These are phyloP conservation scores for Hortaea sp. DNA, from an alignment of 2,329 filamentous ascomycete genomes.

Conservation along the genomic window DNA sequence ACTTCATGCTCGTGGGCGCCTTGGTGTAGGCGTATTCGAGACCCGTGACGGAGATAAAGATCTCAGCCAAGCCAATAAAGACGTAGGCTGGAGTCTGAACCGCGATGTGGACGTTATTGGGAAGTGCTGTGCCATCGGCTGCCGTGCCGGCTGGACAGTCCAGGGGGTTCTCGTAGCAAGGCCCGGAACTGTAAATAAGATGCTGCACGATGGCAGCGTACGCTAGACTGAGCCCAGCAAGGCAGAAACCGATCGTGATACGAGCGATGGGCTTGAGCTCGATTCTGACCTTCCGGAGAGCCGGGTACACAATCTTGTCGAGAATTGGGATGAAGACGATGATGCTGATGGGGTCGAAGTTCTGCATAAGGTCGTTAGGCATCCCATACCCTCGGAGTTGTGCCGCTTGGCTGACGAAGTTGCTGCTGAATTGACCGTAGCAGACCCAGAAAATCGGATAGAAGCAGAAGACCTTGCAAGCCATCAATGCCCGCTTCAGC, in stretches of 20 bases:
- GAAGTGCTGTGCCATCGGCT: constrained; percentile 20
- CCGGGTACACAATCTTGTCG: constrained; percentile 36
- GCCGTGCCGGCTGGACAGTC: constrained; percentile 27
- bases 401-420: constrained; percentile 39
- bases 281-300: constrained; percentile 32
- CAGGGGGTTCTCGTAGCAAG: constrained; percentile 40
- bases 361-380: constrained; percentile 40
- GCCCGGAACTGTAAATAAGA: constrained; percentile 43
- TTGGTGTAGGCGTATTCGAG: constrained; percentile 39
- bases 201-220: constrained; percentile 50
- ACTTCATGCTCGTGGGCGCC: constrained; percentile 38
- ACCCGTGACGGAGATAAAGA: constrained; percentile 38
- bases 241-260: constrained; percentile 43
- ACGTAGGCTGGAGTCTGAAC: constrained; percentile 38
- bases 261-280: constrained; percentile 41
- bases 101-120: constrained; percentile 36
- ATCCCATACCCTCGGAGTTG: constrained; percentile 38
- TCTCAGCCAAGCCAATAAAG: constrained; percentile 36
- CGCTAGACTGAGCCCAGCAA: constrained; percentile 43
- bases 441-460: constrained; percentile 35
- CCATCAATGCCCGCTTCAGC: constrained; percentile 53
- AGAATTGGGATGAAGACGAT: constrained; percentile 38
- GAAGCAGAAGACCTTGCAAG: constrained; percentile 58
- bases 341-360: constrained; percentile 37
- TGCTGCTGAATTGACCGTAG: constrained; percentile 29